Base-by-base conservation (phyloP, 768 basidiomycete genomes). In the Tulasnella sp. region DNA sequence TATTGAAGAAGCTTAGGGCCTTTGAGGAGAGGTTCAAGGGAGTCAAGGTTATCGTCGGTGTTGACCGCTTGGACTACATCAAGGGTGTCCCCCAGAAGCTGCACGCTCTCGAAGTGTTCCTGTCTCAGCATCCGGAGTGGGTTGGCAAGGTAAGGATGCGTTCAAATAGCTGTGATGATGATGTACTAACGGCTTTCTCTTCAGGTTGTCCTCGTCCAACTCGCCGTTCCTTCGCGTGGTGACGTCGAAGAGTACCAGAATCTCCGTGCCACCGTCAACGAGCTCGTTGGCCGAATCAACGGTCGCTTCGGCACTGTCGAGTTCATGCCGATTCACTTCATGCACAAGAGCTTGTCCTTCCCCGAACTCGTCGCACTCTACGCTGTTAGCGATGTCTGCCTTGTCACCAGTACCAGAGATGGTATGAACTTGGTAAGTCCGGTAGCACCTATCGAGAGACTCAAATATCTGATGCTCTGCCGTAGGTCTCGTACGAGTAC, bases 241-340 rank as follows among this genome's bases (percentile, higher is more conserved):
- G 97, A 99, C 81, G 97, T 99, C 72, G 97, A 99, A 84, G 97
- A 99, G 84, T 99, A 99, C 82, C 97, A 99, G 83, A 99, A 98
- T 84, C 84, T 99, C 77, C 90, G 97, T 19, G 90, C 95, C 22
- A 94, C 93, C 1, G 96, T 99, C 73, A 99, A 99, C 85, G 96
- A 99, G 83, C 89, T 99, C 70, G 97, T 99, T 38, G 97, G 97
- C 1, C 90, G 97, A 34, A 99, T 99, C 84, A 99, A 99, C 82
- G 97, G 97, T 9, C 92, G 96, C 11, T 99, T 99, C 81, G 97
- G 97, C 38, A 99, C 97, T 0, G 96, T 99, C 81, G 97, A 99
- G 80, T 99, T 97, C 82, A 97, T 98, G 94, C 97, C 97, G 7
- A 99, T 99, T 77, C 97, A 99, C 83, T 99, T 97, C 83, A 94